Percentiles rank a stretch among this genome's conserved stretches.
phyloP scores from a whole-genome alignment of 257 asterid species.

The Agastache rugosa region DNA sequence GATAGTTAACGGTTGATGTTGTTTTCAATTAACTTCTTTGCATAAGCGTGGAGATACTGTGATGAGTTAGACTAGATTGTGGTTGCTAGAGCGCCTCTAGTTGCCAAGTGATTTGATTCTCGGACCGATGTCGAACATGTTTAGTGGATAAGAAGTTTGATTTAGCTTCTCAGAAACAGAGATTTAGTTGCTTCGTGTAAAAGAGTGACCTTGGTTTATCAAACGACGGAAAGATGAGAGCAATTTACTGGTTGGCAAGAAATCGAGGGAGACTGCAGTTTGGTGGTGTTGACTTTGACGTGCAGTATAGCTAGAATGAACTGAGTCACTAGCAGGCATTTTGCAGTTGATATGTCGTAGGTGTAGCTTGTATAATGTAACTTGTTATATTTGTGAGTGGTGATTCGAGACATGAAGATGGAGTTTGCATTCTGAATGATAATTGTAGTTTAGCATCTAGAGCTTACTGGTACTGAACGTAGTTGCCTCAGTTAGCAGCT shows the following conservation, averaged over 20 bases:
- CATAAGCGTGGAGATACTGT: conserved; percentile 17
- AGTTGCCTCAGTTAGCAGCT: conserved; percentile 22
- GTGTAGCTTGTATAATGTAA: background rate
- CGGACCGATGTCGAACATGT: background rate
- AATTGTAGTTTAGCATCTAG: background rate
- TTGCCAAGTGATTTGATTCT: conserved; percentile 15
- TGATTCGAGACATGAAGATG: conserved; percentile 15
- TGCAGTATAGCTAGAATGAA: conserved; percentile 1
- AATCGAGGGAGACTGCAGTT: conserved; percentile 18
- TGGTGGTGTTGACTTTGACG: conserved; percentile 6
- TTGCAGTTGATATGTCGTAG: conserved; percentile 1
- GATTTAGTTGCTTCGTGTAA: background rate
- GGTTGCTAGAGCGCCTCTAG: conserved; percentile 17
- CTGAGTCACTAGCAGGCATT: conserved; percentile 5
- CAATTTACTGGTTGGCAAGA: background rate
- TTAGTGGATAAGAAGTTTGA: conserved; percentile 13
- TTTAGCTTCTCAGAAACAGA: conserved; percentile 9
- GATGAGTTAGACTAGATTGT: background rate
- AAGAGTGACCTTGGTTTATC: background rate
- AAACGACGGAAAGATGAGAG: conserved; percentile 12
- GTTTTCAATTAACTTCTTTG: conserved; percentile 5
- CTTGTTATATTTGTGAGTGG: conserved; percentile 22
- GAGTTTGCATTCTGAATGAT: conserved; percentile 24
- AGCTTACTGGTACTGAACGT: conserved; percentile 22
- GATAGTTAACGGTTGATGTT: conserved; percentile 18